A percentile compares a stretch with the other conserved stretches of the same genome.
Evolutionary conservation across 129 eudicot genomes (phyloP).

Genomic region (Artemisia tridentata): DNA sequence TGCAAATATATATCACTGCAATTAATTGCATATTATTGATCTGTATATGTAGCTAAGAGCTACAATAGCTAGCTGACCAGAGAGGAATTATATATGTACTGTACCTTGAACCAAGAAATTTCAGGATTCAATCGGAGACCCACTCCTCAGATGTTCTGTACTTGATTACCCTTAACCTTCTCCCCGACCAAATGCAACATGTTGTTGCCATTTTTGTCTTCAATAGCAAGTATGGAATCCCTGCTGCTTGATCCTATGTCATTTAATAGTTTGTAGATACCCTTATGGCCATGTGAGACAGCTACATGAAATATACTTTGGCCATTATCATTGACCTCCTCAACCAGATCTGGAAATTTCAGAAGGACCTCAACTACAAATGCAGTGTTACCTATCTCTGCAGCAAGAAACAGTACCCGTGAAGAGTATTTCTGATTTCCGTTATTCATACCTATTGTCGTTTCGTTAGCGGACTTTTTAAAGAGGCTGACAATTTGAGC

Average conservation of each 20-base stretch:
- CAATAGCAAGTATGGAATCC: neutral
- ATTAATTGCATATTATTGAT: too few relatives aligned
- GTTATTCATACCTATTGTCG: neutral
- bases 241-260: neutral
- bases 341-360: conserved; percentile 4
- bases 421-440: neutral
- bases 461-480: neutral
- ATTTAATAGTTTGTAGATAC: neutral
- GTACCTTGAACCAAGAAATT: conserved; percentile 1
- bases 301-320: conserved; percentile 3
- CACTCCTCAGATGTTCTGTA: conserved; percentile 8
- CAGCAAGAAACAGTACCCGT: conserved; percentile 1
- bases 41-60: too few relatives aligned
- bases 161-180: neutral
- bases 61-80: too few relatives aligned
- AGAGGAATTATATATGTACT: too few relatives aligned
- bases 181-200: conserved; percentile 12
- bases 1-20: too few relatives aligned
- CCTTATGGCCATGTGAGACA: conserved; percentile 1
- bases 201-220: conserved; percentile 7
- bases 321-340: conserved; percentile 1
- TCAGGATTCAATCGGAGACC: neutral
- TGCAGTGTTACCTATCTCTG: conserved; percentile 7
- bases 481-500: neutral
- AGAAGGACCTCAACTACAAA: neutral